A percentile compares a stretch with the other conserved stretches of the same genome.
These are phyloP conservation scores for Fusarium sp. DNA, from an alignment of 2,329 filamentous ascomycete genomes.

Conservation along the genomic window DNA sequence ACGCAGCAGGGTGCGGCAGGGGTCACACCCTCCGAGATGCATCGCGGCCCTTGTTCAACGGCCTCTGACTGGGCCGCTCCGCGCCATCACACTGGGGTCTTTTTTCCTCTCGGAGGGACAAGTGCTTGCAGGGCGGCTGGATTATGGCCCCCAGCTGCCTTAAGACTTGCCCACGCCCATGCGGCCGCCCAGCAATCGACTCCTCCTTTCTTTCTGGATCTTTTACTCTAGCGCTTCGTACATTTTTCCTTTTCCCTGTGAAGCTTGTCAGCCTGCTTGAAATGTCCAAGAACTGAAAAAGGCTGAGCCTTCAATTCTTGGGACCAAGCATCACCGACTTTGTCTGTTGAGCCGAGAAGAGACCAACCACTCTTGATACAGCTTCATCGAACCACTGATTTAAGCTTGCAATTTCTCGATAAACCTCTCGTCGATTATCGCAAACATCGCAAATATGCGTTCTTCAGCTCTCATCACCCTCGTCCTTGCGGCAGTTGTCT, in stretches of 20 bases:
- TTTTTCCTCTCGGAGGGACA: conserved; percentile 4
- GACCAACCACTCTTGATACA: not conserved
- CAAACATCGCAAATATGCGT: conserved; percentile 55
- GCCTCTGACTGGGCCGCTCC: conserved; percentile 45
- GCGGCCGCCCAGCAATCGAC: conserved; percentile 27
- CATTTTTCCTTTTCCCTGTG: not conserved
- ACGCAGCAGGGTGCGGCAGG: conserved; percentile 30
- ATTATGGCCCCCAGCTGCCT: conserved; percentile 33
- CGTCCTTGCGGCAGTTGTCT: conserved; percentile 61
- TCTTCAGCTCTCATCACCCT: conserved; percentile 57
- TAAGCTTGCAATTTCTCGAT: not conserved
- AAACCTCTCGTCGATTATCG: not conserved
- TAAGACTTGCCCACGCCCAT: conserved; percentile 44
- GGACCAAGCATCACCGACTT: conserved; percentile 6
- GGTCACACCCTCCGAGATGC: conserved; percentile 37
- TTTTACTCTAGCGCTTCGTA: conserved; percentile 14
- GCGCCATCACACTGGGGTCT: conserved; percentile 45
- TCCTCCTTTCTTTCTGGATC: conserved; percentile 13
- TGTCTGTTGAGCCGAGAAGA: not conserved
- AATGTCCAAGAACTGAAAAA: conserved; percentile 27
- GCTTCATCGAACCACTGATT: not conserved
- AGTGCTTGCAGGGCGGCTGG: conserved; percentile 43
- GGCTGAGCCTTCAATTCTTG: conserved; percentile 33
- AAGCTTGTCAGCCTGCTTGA: conserved; percentile 3
- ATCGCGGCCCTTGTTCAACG: conserved; percentile 25